These are phyloP conservation scores for Diplodia intermedia DNA, from an alignment of 2,329 filamentous ascomycete species.

Conservation along the genomic window DNA sequence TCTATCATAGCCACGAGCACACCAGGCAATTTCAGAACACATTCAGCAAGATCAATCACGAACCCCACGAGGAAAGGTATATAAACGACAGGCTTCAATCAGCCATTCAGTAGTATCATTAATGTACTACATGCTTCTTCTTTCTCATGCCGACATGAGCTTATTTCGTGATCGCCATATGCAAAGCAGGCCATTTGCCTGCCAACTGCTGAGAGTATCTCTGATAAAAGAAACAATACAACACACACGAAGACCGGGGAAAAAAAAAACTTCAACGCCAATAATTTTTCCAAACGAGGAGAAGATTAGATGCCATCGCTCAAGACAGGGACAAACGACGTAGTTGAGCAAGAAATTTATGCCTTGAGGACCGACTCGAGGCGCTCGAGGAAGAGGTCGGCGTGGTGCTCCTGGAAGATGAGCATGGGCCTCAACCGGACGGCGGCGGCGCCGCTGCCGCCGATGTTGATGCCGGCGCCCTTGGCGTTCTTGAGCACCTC, in stretches of 20 bases:
- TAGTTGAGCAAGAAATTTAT: slow-evolving; percentile 34
- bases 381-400: slow-evolving; percentile 79
- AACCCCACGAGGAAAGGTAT: neutral
- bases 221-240: neutral
- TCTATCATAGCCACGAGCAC: too few species aligned
- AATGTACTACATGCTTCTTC: neutral
- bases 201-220: slow-evolving; percentile 16
- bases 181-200: neutral
- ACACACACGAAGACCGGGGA: neutral
- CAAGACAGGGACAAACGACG: neutral
- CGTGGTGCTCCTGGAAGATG: slow-evolving; percentile 90
- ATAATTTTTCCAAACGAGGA: neutral
- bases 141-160: slow-evolving; percentile 18
- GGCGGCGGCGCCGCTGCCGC: slow-evolving; percentile 76
- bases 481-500: slow-evolving; percentile 81
- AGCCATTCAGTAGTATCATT: slow-evolving; percentile 7
- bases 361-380: slow-evolving; percentile 75
- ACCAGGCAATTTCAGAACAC: neutral
- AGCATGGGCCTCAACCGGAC: slow-evolving; percentile 88
- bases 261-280: slow-evolving; percentile 15
- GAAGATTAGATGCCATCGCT: slow-evolving; percentile 17
- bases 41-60: neutral
- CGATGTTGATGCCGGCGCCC: slow-evolving; percentile 83
- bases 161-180: slow-evolving; percentile 7
- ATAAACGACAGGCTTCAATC: neutral